Percentiles rank a stretch among this genome's conserved stretches.
Conservation (phyloP, 768 basidiomycete species). For the Gloeophyllum trabeum region DNA sequence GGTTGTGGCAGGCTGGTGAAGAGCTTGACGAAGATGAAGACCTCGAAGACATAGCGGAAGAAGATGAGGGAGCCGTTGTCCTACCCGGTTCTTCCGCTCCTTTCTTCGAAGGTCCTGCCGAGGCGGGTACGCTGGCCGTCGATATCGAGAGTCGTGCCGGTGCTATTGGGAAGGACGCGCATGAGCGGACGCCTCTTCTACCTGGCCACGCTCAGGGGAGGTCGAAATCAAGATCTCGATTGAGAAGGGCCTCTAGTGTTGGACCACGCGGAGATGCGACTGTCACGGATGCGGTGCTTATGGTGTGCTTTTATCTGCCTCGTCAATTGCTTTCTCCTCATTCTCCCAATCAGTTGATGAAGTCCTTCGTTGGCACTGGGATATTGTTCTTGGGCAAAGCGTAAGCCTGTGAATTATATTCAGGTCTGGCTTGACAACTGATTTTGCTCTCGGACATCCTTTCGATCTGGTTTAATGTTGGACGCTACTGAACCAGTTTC, state of each 20-base stretch:
- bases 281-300: conserved; percentile 83
- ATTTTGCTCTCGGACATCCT: no score
- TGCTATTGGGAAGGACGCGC: conserved; percentile 2
- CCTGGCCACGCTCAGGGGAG: conserved; percentile 17
- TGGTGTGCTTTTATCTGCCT: conserved; percentile 40
- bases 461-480: no score
- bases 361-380: conserved; percentile 92
- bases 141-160: conserved; percentile 4
- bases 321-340: background rate
- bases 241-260: conserved; percentile 41
- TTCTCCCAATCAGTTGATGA: conserved; percentile 54
- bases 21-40: conserved; percentile 89
- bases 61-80: conserved; percentile 38
- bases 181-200: conserved; percentile 51
- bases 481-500: conserved; percentile 49
- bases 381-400: conserved; percentile 93
- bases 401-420: conserved; percentile 28
- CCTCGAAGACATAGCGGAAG: conserved; percentile 52
- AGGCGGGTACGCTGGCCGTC: conserved; percentile 2
- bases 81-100: background rate
- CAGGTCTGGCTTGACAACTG: background rate
- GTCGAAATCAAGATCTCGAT: conserved; percentile 35
- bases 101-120: background rate
- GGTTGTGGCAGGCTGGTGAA: conserved; percentile 66
- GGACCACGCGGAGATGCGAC: conserved; percentile 77